Percentiles rank a stretch among this genome's conserved stretches.
Evolutionary conservation across 257 asterid species (phyloP).

Genomic region (Gardenia jasminoides): DNA sequence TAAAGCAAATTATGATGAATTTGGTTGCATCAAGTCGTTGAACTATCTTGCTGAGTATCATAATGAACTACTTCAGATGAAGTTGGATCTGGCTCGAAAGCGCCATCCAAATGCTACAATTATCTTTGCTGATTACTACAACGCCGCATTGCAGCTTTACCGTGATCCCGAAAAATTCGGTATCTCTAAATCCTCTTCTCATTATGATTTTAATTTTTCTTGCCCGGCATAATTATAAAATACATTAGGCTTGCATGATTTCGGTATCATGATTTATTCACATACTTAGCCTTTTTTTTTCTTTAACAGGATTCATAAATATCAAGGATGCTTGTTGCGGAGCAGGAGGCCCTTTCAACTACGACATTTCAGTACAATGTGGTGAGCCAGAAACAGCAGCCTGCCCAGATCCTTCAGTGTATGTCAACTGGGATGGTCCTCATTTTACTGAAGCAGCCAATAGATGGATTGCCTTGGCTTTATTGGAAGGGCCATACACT

Average conservation of each 20-base stretch:
- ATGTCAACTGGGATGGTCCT: conserved; percentile 47
- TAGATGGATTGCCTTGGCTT: conserved; percentile 26
- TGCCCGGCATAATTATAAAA: neutral
- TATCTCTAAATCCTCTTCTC: neutral
- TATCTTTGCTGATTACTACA: conserved; percentile 14
- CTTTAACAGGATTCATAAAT: conserved; percentile 35
- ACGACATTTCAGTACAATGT: conserved; percentile 16
- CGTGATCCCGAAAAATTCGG: conserved; percentile 4
- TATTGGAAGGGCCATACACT: conserved; percentile 34
- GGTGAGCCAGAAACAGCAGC: conserved; percentile 23
- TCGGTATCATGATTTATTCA: neutral
- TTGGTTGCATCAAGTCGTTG: conserved; percentile 10
- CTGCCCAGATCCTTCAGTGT: conserved; percentile 41
- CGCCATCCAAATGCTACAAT: conserved; percentile 8
- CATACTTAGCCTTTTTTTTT: too few relatives aligned
- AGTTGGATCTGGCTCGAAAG: neutral
- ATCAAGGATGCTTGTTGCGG: conserved; percentile 51
- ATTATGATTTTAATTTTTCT: neutral
- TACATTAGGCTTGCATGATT: neutral
- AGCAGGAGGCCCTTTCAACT: conserved; percentile 44
- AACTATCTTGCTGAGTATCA: conserved; percentile 10
- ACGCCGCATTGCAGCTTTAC: conserved; percentile 1
- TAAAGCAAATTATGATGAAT: neutral
- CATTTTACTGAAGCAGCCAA: conserved; percentile 51
- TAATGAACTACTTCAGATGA: conserved; percentile 5